A percentile compares a stretch with the other conserved stretches of the same genome.
Conservation (phyloP, 1,284 basidiomycete genomes). For the Heliocybe sulcata region DNA sequence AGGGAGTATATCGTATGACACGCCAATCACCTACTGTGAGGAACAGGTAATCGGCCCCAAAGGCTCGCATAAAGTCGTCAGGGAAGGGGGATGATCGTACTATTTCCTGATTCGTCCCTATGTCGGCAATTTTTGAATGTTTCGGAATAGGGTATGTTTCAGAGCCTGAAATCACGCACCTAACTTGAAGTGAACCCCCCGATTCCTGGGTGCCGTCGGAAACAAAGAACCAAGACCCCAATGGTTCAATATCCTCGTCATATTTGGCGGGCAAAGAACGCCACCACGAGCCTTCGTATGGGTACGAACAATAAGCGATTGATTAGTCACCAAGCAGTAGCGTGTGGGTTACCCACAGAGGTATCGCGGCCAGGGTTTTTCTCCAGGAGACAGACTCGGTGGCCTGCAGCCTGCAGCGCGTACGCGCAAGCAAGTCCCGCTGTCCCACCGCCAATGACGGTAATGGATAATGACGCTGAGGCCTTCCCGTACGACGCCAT, state of each 20-base stretch:
- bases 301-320: not conserved
- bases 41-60: not conserved
- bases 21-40: not conserved
- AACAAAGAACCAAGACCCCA: conserved; percentile 43
- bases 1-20: not conserved
- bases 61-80: not conserved
- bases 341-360: too few species aligned
- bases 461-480: not conserved
- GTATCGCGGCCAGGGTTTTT: too few species aligned
- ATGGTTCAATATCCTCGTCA: conserved; percentile 45
- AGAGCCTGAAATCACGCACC: not conserved
- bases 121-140: too few species aligned
- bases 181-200: not conserved
- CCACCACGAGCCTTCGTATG: conserved; percentile 23
- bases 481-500: too few species aligned
- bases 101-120: too few species aligned
- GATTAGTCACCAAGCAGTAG: too few species aligned
- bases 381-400: conserved; percentile 47
- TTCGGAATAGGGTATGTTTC: too few species aligned
- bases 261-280: conserved; percentile 44
- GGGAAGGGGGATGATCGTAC: not conserved
- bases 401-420: conserved; percentile 46
- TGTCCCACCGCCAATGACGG: conserved; percentile 13
- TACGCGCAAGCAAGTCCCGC: conserved; percentile 48
- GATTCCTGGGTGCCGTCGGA: not conserved